Percentiles rank a stretch among this genome's conserved stretches.
Conservation (phyloP, 495 filamentous ascomycete genomes). For the Xylaria acuta region DNA sequence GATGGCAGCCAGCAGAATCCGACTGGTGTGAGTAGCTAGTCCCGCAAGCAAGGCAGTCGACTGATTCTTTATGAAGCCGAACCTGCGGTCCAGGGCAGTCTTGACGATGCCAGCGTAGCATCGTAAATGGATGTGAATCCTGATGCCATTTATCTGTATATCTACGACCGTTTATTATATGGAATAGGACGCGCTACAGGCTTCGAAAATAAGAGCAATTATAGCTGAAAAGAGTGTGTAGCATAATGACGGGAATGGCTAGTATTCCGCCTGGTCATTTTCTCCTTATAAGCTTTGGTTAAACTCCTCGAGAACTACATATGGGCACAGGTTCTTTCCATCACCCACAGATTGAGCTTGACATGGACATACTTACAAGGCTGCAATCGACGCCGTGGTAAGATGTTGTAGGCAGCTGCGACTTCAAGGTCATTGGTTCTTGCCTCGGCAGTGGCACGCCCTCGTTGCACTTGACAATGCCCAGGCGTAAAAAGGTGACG, state of each 20-base stretch:
- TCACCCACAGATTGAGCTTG: neutral
- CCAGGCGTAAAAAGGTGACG: too few relatives aligned
- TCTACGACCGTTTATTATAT: neutral
- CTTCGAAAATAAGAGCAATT: neutral
- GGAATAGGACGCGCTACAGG: neutral
- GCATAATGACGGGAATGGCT: neutral
- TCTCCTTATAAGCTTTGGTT: neutral
- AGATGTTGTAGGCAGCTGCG: neutral
- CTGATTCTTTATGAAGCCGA: neutral
- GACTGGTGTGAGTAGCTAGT: neutral
- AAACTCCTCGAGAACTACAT: neutral
- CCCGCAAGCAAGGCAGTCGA: neutral
- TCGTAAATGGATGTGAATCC: neutral
- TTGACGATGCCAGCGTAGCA: neutral
- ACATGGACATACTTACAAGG: neutral
- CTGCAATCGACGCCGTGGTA: neutral
- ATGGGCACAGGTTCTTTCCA: neutral
- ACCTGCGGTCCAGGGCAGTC: neutral
- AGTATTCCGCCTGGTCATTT: neutral
- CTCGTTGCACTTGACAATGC: too few relatives aligned
- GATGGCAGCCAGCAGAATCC: neutral
- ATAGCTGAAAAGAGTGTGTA: neutral
- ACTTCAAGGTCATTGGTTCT: too few relatives aligned
- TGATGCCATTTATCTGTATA: too few relatives aligned
- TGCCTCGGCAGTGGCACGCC: too few relatives aligned